A percentile compares a stretch with the other conserved stretches of the same genome.
Conservation (phyloP, 495 filamentous ascomycete genomes). For the Podospora pseudocomata region DNA sequence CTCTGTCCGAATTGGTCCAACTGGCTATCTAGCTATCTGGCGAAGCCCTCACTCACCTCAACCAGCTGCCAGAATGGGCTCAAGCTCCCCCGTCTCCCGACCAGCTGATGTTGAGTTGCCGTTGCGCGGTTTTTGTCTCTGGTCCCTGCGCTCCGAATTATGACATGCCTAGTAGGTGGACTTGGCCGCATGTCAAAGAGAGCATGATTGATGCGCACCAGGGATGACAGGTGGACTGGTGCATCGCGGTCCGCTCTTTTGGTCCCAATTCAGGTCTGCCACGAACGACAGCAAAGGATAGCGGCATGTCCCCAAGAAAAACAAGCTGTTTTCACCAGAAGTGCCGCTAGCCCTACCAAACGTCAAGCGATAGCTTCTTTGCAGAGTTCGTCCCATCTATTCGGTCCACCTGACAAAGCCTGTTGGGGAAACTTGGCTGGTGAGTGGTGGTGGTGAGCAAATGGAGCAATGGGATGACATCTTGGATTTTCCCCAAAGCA, state of each 20-base stretch:
- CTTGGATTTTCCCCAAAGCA: neutral
- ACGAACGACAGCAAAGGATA: neutral
- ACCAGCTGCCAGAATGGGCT: neutral
- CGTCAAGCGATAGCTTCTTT: too few species aligned
- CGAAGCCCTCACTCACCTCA: neutral
- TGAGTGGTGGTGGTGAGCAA: neutral
- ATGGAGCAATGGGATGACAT: neutral
- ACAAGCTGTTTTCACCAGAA: too few species aligned
- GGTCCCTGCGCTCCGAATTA: neutral
- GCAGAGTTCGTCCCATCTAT: neutral
- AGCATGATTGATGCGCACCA: conserved; percentile 3
- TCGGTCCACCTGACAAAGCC: neutral
- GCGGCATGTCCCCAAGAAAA: too few species aligned
- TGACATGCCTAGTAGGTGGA: neutral
- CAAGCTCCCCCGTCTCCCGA: neutral
- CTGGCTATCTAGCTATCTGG: neutral
- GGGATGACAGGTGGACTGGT: neutral
- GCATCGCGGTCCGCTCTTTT: neutral
- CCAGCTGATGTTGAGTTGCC: conserved; percentile 14
- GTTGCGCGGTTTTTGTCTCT: conserved; percentile 10
- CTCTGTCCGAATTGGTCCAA: neutral
- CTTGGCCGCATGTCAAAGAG: neutral
- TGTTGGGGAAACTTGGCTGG: neutral
- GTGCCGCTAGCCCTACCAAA: too few species aligned
- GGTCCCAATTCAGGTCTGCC: neutral